phyloP scores from a whole-genome alignment of 345 rosid genomes.

The Microcos paniculata region DNA sequence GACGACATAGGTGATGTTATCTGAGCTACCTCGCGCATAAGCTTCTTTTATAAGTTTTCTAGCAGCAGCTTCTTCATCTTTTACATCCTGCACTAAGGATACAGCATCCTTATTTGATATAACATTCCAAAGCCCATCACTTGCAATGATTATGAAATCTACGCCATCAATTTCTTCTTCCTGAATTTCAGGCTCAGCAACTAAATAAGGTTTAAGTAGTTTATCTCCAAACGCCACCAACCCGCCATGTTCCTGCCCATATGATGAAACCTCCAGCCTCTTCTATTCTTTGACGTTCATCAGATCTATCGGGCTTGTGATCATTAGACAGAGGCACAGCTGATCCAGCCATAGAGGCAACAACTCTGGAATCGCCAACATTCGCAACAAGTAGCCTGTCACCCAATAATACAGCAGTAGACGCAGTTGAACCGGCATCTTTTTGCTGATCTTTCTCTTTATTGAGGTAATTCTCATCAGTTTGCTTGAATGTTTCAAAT shows the following conservation, averaged over 20 bases:
- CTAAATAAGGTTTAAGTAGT: slow-evolving; percentile 55
- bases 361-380: no score
- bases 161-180: no score
- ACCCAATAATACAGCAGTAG: no score
- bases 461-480: slow-evolving; percentile 42
- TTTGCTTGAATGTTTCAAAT: slow-evolving; percentile 43
- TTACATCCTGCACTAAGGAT: slow-evolving; percentile 32
- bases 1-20: no score
- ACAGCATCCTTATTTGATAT: slow-evolving; percentile 56
- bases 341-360: slow-evolving; percentile 66
- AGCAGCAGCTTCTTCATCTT: slow-evolving; percentile 46
- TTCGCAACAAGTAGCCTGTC: no score
- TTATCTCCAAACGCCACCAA: slow-evolving; percentile 51
- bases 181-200: no score
- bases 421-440: no score
- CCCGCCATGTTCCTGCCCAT: slow-evolving; percentile 61
- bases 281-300: no score
- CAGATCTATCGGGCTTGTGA: slow-evolving; percentile 59
- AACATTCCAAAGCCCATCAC: slow-evolving; percentile 64
- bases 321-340: slow-evolving; percentile 43
- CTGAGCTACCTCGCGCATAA: no score
- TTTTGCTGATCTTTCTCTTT: slow-evolving; percentile 41
- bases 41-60: no score
- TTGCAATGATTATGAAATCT: no score
- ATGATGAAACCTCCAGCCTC: no score